Conservation (phyloP, 2,329 filamentous ascomycete genomes). For the Penicillium concentricum region DNA sequence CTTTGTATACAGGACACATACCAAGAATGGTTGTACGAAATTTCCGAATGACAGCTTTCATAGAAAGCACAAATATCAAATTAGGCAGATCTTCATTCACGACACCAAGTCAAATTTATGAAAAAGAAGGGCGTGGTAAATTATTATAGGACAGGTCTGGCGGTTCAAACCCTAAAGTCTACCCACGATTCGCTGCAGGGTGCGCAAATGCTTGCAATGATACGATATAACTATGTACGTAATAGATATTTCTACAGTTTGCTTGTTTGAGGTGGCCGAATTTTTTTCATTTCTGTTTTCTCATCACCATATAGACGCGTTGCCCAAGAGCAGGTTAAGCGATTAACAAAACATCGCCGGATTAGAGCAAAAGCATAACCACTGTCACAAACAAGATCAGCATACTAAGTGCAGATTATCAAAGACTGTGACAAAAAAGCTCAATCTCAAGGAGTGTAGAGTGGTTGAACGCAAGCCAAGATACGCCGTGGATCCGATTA, state of each 20-base stretch:
- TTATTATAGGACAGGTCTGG: background rate
- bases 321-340: slow-evolving; percentile 15
- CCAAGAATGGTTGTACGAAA: background rate
- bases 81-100: background rate
- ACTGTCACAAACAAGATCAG: slow-evolving; percentile 16
- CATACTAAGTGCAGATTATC: background rate
- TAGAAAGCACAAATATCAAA: background rate
- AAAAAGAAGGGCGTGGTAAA: background rate
- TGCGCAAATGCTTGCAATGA: background rate
- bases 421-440: background rate
- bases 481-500: slow-evolving; percentile 28
- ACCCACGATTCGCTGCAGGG: background rate
- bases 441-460: slow-evolving; percentile 20
- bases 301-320: slow-evolving; percentile 32
- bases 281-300: slow-evolving; percentile 44
- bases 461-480: slow-evolving; percentile 30
- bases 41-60: background rate
- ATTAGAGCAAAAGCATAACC: slow-evolving; percentile 9
- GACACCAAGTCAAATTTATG: background rate
- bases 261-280: slow-evolving; percentile 43
- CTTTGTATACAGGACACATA: background rate
- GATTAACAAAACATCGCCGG: background rate
- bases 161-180: background rate
- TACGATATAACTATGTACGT: background rate
- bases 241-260: background rate